Base-by-base conservation (phyloP, 306 rosid genomes). In the Spatholobus suberectus region DNA sequence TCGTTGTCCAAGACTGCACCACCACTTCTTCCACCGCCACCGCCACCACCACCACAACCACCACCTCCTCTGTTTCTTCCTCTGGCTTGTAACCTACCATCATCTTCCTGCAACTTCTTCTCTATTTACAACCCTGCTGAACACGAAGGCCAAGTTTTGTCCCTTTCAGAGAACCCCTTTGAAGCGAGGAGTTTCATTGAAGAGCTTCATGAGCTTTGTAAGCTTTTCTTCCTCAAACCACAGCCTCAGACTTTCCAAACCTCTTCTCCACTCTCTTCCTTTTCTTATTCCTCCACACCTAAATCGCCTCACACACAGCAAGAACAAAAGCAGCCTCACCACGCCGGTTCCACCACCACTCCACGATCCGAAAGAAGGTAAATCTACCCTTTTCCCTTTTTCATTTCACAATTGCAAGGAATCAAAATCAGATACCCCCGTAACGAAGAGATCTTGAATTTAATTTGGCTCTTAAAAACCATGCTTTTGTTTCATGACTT, bases 311-410 rank as follows among this genome's bases (percentile, higher is more conserved):
- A 70, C 4, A 29, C 85, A 71, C 86, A 75, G 2, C 87, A 73
- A 32, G 51, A 79, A 35, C 85, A 80, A 8, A 82, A 32, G 57
- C 81, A 82, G 18, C 77, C 86, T 82, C 91, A 55, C 6, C 84
- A 78, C 51, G 57, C 78, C 15, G 83, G 54, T 82, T 83, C 94
- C 46, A 44, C 71, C n/a, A 65, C 91, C 62, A 76, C 90, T 14
- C 92, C 91, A 26, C 76, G 97, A 80, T 88, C 98, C 83, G 94
- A 94, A 87, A 91, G 93, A 87, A 91, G 98, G 99, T 96, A 73
- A 74, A 46, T 44, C 47, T 3, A 21, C 13, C 38, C 65, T 54
- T 10, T 55, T 59, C 34, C 41, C 73, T 65, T 44, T 35, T 40
- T 58, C 34, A 52, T 70, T 67, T 0, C 2, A n/a, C 20, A 40